These are phyloP conservation scores for Schoenoplectus triqueter DNA, from an alignment of 202 grass and related monocot species.

Conservation along the genomic window DNA sequence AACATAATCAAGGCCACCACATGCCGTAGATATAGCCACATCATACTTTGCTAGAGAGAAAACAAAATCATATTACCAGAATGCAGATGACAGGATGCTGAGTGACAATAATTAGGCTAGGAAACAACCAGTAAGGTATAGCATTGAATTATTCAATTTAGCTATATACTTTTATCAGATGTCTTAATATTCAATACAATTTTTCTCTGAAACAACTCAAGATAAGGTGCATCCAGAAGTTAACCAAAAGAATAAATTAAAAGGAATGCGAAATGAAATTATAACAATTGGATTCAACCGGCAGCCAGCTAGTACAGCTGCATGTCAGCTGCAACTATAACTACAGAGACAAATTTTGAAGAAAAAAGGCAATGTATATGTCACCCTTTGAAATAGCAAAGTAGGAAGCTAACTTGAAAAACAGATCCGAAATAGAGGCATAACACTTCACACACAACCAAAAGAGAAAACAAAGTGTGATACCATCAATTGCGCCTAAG, in stretches of 20 bases:
- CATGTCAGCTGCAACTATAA: not conserved
- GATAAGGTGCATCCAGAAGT: not conserved
- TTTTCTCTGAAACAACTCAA: not conserved
- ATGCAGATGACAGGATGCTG: constrained; percentile 8
- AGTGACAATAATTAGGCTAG: constrained; percentile 18
- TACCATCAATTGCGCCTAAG: constrained; percentile 91
- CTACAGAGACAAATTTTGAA: not conserved
- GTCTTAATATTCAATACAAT: constrained; percentile 5
- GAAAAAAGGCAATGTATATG: constrained; percentile 16
- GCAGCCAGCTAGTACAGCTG: not conserved
- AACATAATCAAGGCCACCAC: constrained; percentile 75
- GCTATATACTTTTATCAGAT: not conserved
- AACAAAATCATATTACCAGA: not conserved
- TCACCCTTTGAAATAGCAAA: not conserved
- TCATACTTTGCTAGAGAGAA: constrained; percentile 80
- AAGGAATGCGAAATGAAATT: not conserved
- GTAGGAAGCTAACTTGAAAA: constrained; percentile 5
- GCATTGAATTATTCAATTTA: constrained; percentile 11
- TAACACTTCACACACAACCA: not conserved
- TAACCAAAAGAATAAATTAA: not conserved
- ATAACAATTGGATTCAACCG: not conserved
- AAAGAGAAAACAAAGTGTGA: constrained; percentile 31
- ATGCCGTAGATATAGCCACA: constrained; percentile 86
- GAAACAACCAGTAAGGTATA: constrained; percentile 20
- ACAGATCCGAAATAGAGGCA: not conserved